Percentiles rank a stretch among this genome's conserved stretches.
Evolutionary conservation across 176 grass and related monocot species (phyloP).

Genomic region (Aechmea fasciata): DNA sequence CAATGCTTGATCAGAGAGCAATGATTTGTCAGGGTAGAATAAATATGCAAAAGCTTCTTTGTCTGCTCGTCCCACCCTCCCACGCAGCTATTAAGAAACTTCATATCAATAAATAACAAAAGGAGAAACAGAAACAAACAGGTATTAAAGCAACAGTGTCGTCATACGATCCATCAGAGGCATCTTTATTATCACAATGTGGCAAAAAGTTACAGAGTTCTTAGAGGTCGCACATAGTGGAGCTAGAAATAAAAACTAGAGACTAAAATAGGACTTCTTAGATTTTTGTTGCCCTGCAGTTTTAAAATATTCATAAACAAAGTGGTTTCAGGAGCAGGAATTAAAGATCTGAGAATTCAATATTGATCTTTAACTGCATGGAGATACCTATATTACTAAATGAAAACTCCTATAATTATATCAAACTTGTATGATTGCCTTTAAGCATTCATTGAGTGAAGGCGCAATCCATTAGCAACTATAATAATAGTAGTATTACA

Average conservation of each 20-base stretch:
- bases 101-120: constrained; percentile 19
- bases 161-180: neutral
- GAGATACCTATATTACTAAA: neutral
- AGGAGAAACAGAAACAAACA: neutral
- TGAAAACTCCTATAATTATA: too few species aligned
- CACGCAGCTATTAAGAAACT: constrained; percentile 52
- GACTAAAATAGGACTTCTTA: neutral
- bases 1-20: constrained; percentile 62
- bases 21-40: constrained; percentile 80
- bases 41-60: constrained; percentile 80
- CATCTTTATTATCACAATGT: neutral
- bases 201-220: neutral
- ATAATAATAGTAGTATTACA: neutral
- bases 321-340: too few species aligned
- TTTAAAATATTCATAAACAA: too few species aligned
- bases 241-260: neutral
- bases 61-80: constrained; percentile 84
- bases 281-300: too few species aligned
- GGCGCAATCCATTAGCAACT: neutral
- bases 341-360: too few species aligned
- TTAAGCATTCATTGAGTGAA: neutral
- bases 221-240: neutral
- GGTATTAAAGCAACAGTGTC: neutral
- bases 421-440: neutral
- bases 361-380: too few species aligned